phyloP scores from a whole-genome alignment of 2,329 filamentous ascomycete species.

The Lachnellula occidentalis region DNA sequence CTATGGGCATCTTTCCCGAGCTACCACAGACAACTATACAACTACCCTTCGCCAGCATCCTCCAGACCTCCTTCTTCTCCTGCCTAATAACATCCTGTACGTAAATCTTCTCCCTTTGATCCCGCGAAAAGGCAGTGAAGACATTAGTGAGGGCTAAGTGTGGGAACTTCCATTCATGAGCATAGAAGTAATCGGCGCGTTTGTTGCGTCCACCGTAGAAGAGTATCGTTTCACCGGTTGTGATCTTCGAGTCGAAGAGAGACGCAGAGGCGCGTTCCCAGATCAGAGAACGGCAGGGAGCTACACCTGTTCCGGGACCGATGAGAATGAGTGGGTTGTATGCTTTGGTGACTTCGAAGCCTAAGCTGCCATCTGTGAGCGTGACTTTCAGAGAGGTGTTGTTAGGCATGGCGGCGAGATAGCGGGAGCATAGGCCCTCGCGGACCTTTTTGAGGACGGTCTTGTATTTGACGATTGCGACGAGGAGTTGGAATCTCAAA shows the following conservation, averaged over 20 bases:
- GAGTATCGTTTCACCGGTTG: slow-evolving; percentile 42
- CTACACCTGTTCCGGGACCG: slow-evolving; percentile 80
- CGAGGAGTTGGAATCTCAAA: slow-evolving; percentile 63
- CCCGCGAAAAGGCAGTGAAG: slow-evolving; percentile 64
- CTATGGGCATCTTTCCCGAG: slow-evolving; percentile 67
- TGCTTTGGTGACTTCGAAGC: slow-evolving; percentile 36
- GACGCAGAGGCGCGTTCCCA: slow-evolving; percentile 53
- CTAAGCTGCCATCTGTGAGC: slow-evolving; percentile 46
- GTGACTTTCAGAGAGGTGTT: slow-evolving; percentile 56
- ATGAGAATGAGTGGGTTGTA: slow-evolving; percentile 63
- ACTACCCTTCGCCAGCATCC: slow-evolving; percentile 46
- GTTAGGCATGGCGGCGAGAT: slow-evolving; percentile 59
- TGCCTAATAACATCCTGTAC: slow-evolving; percentile 45
- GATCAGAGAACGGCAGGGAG: slow-evolving; percentile 76
- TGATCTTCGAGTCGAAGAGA: slow-evolving; percentile 27
- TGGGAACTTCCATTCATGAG: slow-evolving; percentile 62
- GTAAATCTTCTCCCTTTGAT: slow-evolving; percentile 59
- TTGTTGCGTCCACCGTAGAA: slow-evolving; percentile 82
- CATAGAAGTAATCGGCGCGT: slow-evolving; percentile 74
- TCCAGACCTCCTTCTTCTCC: slow-evolving; percentile 34
- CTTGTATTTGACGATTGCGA: slow-evolving; percentile 86
- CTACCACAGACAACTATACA: slow-evolving; percentile 52
- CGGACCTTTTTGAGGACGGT: slow-evolving; percentile 81
- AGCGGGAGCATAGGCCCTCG: slow-evolving; percentile 85
- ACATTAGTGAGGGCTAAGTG: slow-evolving; percentile 43